A percentile compares a stretch with the other conserved stretches of the same genome.
Conservation (phyloP, 495 filamentous ascomycete species). For the Astrothelium macrocarpum region DNA sequence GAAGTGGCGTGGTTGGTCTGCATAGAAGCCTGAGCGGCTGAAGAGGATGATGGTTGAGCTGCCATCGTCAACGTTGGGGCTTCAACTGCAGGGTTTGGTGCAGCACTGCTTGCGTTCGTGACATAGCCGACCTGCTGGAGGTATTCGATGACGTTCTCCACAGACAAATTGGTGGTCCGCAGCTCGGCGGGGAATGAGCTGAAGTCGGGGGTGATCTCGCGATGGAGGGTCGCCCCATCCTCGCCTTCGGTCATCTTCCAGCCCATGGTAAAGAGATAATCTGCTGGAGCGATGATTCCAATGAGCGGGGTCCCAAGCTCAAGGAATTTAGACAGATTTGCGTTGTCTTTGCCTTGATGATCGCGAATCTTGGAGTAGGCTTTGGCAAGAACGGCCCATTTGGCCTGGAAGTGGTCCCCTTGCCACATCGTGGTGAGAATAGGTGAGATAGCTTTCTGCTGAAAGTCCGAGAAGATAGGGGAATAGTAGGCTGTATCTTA, state of each 20-base stretch:
- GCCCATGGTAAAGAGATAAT: constrained; percentile 36
- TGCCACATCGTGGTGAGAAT: constrained; percentile 38
- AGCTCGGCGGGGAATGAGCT: constrained; percentile 5
- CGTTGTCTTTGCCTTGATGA: constrained; percentile 29
- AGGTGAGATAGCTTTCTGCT: constrained; percentile 26
- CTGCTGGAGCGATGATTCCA: constrained; percentile 30
- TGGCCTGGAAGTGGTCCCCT: constrained; percentile 36
- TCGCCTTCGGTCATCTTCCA: constrained; percentile 25
- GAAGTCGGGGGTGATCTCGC: not conserved
- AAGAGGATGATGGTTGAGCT: constrained; percentile 2
- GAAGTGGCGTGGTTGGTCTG: constrained; percentile 2
- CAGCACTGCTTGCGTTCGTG: constrained; percentile 2
- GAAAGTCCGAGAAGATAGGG: constrained; percentile 6
- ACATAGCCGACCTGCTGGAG: constrained; percentile 4
- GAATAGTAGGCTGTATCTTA: constrained; percentile 7
- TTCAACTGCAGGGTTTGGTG: constrained; percentile 4
- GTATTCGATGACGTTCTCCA: constrained; percentile 4
- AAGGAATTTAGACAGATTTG: constrained; percentile 34
- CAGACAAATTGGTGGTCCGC: constrained; percentile 1
- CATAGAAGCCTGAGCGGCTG: constrained; percentile 5
- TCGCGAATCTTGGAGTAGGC: constrained; percentile 44
- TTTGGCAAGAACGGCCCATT: constrained; percentile 42
- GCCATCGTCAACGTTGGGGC: constrained; percentile 2
- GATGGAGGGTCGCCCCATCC: not conserved
- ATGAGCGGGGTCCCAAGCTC: constrained; percentile 30